Percentiles rank a stretch among this genome's conserved stretches.
phyloP scores from a whole-genome alignment of 345 rosid species.

The Rubroshorea leprosula region DNA sequence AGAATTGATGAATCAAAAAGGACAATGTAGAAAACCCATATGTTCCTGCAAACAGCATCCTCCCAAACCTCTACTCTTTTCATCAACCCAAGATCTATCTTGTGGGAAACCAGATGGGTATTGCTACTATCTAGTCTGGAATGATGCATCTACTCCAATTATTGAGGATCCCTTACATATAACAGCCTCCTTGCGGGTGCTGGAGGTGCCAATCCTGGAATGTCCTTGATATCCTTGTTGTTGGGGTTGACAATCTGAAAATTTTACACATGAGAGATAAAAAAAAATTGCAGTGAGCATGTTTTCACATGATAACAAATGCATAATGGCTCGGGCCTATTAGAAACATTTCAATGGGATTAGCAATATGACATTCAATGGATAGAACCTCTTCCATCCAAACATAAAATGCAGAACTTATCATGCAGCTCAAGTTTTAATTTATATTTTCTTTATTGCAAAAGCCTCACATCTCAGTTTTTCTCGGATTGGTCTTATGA shows the following conservation, averaged over 20 bases:
- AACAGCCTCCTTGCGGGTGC: conserved; percentile 87
- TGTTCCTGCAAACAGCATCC: conserved; percentile 13
- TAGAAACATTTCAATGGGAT: too few relatives aligned
- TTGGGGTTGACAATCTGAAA: conserved; percentile 78
- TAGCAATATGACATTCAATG: background rate
- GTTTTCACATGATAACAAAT: too few relatives aligned
- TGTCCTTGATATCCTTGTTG: conserved; percentile 89
- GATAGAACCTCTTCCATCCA: background rate
- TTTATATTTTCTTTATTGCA: too few relatives aligned
- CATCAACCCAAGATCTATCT: conserved; percentile 2
- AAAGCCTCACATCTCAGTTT: too few relatives aligned
- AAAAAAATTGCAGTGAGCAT: background rate
- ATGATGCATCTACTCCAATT: conserved; percentile 22
- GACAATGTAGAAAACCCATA: background rate
- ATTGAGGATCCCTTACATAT: conserved; percentile 35
- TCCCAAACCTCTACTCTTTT: conserved; percentile 12
- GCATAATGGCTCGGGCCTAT: background rate
- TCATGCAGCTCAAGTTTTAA: background rate
- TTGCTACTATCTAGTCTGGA: conserved; percentile 1
- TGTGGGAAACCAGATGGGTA: conserved; percentile 5
- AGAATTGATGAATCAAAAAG: conserved; percentile 13
- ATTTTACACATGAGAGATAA: conserved; percentile 21
- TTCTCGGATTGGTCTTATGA: too few relatives aligned
- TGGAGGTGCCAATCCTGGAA: conserved; percentile 99
- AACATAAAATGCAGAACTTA: too few relatives aligned